A percentile compares a stretch with the other conserved stretches of the same genome.
Evolutionary conservation across 768 basidiomycete species (phyloP).

Genomic region (Xerocomellus amylosporus): DNA sequence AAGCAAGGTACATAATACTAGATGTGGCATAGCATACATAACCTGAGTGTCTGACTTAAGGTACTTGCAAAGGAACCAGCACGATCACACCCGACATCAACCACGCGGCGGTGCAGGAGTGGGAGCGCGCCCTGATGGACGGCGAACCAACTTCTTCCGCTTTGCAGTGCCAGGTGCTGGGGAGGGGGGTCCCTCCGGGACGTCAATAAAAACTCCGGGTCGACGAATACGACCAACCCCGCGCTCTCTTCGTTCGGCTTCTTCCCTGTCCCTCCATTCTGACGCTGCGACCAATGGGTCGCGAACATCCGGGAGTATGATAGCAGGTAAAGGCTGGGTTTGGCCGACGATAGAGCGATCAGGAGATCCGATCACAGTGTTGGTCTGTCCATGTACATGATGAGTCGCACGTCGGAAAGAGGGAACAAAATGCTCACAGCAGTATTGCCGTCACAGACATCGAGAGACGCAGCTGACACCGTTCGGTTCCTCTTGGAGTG

Average conservation of each 20-base stretch:
- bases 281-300: constrained; percentile 64
- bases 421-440: constrained; percentile 48
- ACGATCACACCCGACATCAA: constrained; percentile 11
- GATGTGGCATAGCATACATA: constrained; percentile 32
- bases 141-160: constrained; percentile 30
- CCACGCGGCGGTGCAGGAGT: constrained; percentile 25
- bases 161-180: constrained; percentile 28
- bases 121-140: constrained; percentile 26
- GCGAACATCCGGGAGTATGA: constrained; percentile 52
- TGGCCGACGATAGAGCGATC: constrained; percentile 67
- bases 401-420: not conserved
- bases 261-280: constrained; percentile 69
- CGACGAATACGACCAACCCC: constrained; percentile 41
- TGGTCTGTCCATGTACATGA: constrained; percentile 42
- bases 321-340: constrained; percentile 43
- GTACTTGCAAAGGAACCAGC: constrained; percentile 17
- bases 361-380: constrained; percentile 73
- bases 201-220: constrained; percentile 67
- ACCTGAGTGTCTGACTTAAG: constrained; percentile 18
- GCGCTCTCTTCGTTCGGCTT: constrained; percentile 45
- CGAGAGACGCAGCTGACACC: constrained; percentile 70
- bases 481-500: constrained; percentile 57
- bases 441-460: constrained; percentile 72
- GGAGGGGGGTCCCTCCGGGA: constrained; percentile 51
- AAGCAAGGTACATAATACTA: constrained; percentile 27